Evolutionary conservation across 1,139 yeast genomes (phyloP), one percentile per base, ranked within the genome.

Genomic region (Hyphopichia fennica): DNA sequence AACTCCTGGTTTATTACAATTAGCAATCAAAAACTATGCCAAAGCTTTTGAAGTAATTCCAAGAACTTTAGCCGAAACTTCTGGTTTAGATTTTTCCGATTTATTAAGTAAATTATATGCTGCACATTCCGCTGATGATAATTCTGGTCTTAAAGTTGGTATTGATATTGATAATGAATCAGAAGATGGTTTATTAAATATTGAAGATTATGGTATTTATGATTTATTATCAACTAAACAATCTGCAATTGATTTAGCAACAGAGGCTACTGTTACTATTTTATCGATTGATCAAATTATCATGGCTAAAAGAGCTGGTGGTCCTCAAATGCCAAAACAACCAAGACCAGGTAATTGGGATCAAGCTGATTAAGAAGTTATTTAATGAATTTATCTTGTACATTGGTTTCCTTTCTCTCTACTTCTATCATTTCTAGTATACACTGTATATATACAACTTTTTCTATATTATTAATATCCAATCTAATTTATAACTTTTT

Each of bases 331-430:
- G 77, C 96, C 97, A 41, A 77, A 82, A 54, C 96, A 87, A 60
- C 87, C 84, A 53, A 82, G 85, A 62, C 93, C 95, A 36, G 96
- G 96, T 45, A 91, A 91, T 72, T 91, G 99, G 99, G 99, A 91
- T 62, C 96, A 86, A 67, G 98, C 80, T 46, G 96, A 90, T 68
- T 89, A 71, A 48, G n/a, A n/a, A n/a, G n/a, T n/a, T n/a, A 22
- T 22, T 22, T 22, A 17, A 19, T 13, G 14, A 23, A 18, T 31
- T 17, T 9, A 34, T 33, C 32, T 28, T 13, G 28, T 31, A 34
- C 14, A n/a, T 28, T 22, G 15, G 19, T 23, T 28, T 37, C 16
- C 14, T 10, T 35, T n/a, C 7, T 33, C 18, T 33, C 9, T 10
- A 18, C 19, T 25, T 25, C 20, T 4, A n/a, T n/a, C 28, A 7